phyloP scores from a whole-genome alignment of 768 basidiomycete genomes.

The Pholiota conissans region DNA sequence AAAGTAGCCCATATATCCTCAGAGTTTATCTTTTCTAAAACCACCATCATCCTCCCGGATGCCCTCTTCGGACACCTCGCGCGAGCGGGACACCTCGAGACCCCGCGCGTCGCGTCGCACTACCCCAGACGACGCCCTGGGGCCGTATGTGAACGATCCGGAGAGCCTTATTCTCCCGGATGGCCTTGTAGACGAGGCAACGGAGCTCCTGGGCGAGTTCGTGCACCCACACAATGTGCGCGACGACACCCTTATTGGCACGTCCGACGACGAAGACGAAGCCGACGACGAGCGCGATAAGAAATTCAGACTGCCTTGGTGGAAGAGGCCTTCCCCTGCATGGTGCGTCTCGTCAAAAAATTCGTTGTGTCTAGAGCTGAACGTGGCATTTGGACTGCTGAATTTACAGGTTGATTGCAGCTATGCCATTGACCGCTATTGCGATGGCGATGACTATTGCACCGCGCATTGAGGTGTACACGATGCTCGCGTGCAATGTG shows the following conservation, averaged over 20 bases:
- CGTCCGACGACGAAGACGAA: slow-evolving; percentile 25
- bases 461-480: slow-evolving; percentile 73
- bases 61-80: no score
- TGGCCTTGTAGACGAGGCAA: slow-evolving; percentile 41
- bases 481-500: slow-evolving; percentile 67
- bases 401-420: slow-evolving; percentile 57
- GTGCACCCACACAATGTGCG: slow-evolving; percentile 37
- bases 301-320: slow-evolving; percentile 58
- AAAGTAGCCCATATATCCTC: no score
- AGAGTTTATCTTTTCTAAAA: background rate
- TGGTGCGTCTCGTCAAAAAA: slow-evolving; percentile 44
- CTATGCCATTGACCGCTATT: slow-evolving; percentile 54
- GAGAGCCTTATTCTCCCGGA: slow-evolving; percentile 45
- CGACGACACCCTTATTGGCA: slow-evolving; percentile 27
- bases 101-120: no score
- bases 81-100: background rate
- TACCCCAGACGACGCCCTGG: slow-evolving; percentile 12
- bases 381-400: no score
- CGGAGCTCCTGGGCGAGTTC: slow-evolving; percentile 47
- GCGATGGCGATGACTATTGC: slow-evolving; percentile 61
- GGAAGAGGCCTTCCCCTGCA: slow-evolving; percentile 69
- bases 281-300: slow-evolving; percentile 26
- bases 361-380: no score
- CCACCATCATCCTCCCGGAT: background rate
- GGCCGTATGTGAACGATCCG: slow-evolving; percentile 27